Evolutionary conservation across 768 basidiomycete species (phyloP).

Genomic region (Mycena alexandri): DNA sequence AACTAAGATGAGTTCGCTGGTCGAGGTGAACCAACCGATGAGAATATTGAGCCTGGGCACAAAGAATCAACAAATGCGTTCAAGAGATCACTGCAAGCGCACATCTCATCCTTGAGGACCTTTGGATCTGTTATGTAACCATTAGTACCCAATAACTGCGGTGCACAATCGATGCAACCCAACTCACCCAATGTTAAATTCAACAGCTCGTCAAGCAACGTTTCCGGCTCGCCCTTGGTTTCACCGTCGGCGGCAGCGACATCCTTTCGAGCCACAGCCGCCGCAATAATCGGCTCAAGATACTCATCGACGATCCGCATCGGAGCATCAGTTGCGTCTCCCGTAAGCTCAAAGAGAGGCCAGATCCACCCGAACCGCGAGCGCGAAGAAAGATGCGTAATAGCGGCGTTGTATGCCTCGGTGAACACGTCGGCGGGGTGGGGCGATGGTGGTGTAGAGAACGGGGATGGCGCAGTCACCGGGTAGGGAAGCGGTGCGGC

Average conservation of each 20-base stretch:
- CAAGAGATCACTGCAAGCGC: neutral
- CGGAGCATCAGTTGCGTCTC: slow-evolving; percentile 58
- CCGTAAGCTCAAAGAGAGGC: slow-evolving; percentile 66
- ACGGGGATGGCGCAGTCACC: slow-evolving; percentile 39
- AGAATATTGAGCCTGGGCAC: slow-evolving; percentile 27
- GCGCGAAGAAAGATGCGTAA: slow-evolving; percentile 42
- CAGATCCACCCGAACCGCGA: slow-evolving; percentile 58
- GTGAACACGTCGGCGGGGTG: slow-evolving; percentile 29
- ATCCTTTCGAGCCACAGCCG: slow-evolving; percentile 43
- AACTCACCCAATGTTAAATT: slow-evolving; percentile 63
- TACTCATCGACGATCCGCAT: slow-evolving; percentile 64
- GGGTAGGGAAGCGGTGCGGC: slow-evolving; percentile 65
- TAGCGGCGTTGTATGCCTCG: slow-evolving; percentile 4
- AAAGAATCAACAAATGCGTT: neutral
- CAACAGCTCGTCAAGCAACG: slow-evolving; percentile 64
- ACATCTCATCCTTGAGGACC: slow-evolving; percentile 31
- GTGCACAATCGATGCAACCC: too few relatives aligned
- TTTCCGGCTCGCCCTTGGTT: slow-evolving; percentile 58
- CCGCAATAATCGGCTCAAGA: slow-evolving; percentile 64
- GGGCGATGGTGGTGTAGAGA: neutral
- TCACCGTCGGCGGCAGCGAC: slow-evolving; percentile 41
- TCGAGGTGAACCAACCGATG: neutral
- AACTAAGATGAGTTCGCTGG: neutral
- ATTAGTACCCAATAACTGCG: neutral
- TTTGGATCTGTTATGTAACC: slow-evolving; percentile 17